These are phyloP conservation scores for Ophiobolus disseminans DNA, from an alignment of 2,329 filamentous ascomycete species.

Conservation along the genomic window DNA sequence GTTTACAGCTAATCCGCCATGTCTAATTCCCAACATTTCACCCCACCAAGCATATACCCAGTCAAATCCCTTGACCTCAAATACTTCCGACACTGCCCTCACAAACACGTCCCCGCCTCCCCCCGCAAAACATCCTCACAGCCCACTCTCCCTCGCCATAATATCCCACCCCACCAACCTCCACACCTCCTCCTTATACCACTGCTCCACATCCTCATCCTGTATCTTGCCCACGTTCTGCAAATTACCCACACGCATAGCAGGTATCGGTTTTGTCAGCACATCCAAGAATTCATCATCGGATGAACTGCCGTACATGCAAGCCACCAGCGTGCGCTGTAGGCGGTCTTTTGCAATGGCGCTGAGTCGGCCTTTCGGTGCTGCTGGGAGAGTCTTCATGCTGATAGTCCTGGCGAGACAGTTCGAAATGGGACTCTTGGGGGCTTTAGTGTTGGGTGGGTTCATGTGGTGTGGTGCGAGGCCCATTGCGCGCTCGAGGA, in stretches of 20 bases:
- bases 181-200: constrained; percentile 66
- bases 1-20: too few relatives aligned
- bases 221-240: constrained; percentile 46
- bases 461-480: constrained; percentile 49
- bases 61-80: too few relatives aligned
- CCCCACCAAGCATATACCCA: too few relatives aligned
- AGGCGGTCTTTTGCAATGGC: constrained; percentile 52
- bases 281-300: constrained; percentile 52
- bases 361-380: constrained; percentile 43
- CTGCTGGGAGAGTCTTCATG: constrained; percentile 27
- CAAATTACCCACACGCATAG: constrained; percentile 24
- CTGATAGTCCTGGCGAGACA: constrained; percentile 33
- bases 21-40: too few relatives aligned
- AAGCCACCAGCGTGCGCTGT: constrained; percentile 54
- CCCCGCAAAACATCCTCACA: constrained; percentile 7
- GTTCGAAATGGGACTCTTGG: constrained; percentile 5
- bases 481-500: constrained; percentile 51
- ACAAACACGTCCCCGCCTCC: neutral
- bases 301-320: constrained; percentile 50
- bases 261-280: constrained; percentile 49
- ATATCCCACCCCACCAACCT: constrained; percentile 65
- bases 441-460: constrained; percentile 17
- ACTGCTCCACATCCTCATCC: constrained; percentile 55
- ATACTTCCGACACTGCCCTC: too few relatives aligned
- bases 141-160: constrained; percentile 36